These are phyloP conservation scores for Coccomyxa sp. DNA, from an alignment of 139 green algal genomes.

Conservation along the genomic window DNA sequence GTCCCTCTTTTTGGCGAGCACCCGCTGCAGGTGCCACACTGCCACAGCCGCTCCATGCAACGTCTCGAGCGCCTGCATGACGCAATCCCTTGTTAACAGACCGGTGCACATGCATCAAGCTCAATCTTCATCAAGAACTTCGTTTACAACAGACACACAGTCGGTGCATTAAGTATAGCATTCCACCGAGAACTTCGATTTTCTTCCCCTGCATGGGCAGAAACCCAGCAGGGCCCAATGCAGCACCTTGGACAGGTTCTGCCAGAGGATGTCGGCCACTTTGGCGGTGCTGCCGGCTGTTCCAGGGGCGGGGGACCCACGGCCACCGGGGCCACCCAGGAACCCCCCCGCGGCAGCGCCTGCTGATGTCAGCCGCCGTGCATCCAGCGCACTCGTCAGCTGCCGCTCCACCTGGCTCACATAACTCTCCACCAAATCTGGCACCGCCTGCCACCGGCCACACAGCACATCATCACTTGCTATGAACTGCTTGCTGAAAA, in stretches of 20 bases:
- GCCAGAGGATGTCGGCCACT: neutral
- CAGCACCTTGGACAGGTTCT: neutral
- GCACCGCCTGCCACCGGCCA: constrained; percentile 34
- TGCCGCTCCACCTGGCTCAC: constrained; percentile 41
- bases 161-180: neutral
- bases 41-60: constrained; percentile 45
- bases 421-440: constrained; percentile 26
- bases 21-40: constrained; percentile 88
- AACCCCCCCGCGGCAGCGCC: constrained; percentile 9
- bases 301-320: constrained; percentile 1
- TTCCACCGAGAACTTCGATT: too few species aligned
- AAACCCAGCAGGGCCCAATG: too few species aligned
- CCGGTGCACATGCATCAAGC: too few species aligned
- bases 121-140: neutral
- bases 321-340: neutral
- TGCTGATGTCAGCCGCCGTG: constrained; percentile 43
- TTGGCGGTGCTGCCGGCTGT: neutral
- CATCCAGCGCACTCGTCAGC: constrained; percentile 58
- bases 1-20: constrained; percentile 92
- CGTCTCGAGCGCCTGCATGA: constrained; percentile 34
- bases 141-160: neutral
- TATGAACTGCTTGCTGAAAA: too few species aligned
- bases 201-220: too few species aligned
- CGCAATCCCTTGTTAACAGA: too few species aligned
- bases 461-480: too few species aligned